Evolutionary conservation across 148 eudicot species (phyloP).

Genomic region (Vaccinium vitisidaea): DNA sequence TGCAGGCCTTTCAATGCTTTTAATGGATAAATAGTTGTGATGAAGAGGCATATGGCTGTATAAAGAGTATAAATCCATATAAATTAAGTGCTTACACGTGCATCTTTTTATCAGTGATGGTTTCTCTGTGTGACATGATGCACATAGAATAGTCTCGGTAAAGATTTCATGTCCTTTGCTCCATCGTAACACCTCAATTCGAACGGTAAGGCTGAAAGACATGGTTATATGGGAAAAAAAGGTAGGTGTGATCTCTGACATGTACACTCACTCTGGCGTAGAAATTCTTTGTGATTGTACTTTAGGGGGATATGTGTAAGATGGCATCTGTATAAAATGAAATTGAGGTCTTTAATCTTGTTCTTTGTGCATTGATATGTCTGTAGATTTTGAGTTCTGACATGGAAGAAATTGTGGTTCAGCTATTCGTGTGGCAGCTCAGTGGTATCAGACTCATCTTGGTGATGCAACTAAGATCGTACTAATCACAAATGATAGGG

Average conservation of each 20-base stretch:
- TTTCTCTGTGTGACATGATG: neutral
- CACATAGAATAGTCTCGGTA: neutral
- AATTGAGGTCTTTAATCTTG: neutral
- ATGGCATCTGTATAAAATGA: neutral
- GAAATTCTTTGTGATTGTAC: neutral
- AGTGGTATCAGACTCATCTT: constrained; percentile 94
- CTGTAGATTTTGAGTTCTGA: constrained; percentile 16
- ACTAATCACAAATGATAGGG: constrained; percentile 85
- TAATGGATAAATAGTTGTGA: too few species aligned
- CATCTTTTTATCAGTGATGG: neutral
- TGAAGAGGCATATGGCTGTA: too few species aligned
- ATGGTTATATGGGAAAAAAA: neutral
- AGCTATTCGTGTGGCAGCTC: constrained; percentile 96
- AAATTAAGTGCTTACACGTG: neutral
- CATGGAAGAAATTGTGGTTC: constrained; percentile 27
- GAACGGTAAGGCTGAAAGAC: neutral
- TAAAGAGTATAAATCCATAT: too few species aligned
- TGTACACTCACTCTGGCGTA: neutral
- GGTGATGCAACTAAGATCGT: constrained; percentile 56
- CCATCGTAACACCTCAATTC: neutral
- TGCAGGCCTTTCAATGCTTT: too few species aligned
- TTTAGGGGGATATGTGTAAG: neutral
- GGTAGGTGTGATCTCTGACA: neutral
- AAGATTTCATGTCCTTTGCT: neutral
- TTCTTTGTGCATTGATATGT: neutral